Conservation (phyloP, 257 asterid species). For the Schizonepeta tenuifolia region DNA sequence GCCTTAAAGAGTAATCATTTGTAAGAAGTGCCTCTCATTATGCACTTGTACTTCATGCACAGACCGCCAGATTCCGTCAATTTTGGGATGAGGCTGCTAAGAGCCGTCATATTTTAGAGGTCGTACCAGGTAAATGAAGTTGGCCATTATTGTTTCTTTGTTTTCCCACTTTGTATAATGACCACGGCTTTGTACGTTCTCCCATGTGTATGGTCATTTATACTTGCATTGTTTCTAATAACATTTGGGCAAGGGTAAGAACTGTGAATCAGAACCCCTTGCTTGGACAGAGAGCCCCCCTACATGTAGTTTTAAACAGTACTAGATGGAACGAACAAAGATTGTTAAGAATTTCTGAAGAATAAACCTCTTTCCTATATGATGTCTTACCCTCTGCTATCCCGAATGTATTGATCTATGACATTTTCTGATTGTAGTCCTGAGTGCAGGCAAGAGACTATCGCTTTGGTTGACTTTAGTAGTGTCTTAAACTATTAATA, state of each 20-base stretch:
- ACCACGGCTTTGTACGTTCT: not conserved
- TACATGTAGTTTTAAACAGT: not conserved
- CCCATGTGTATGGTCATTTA: not conserved
- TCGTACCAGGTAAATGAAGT: constrained; percentile 45
- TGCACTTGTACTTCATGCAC: constrained; percentile 28
- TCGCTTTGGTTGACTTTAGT: no score
- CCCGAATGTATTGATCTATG: no score
- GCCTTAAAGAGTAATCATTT: not conserved
- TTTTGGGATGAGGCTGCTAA: constrained; percentile 96
- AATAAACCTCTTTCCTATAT: not conserved
- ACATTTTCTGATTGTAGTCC: no score
- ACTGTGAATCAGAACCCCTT: not conserved
- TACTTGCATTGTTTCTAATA: not conserved
- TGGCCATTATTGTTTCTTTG: not conserved
- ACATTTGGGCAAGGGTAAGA: not conserved
- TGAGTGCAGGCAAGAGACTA: no score
- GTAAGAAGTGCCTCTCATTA: not conserved
- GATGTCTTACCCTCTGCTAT: no score
- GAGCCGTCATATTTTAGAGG: constrained; percentile 62
- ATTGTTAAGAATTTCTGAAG: not conserved
- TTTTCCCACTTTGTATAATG: not conserved
- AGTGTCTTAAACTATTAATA: no score
- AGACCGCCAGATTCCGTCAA: constrained; percentile 93
- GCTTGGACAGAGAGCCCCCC: not conserved
- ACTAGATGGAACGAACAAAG: not conserved